These are phyloP conservation scores for Phytopythium mirpurense DNA, from an alignment of 352 stramenopile species.

Conservation along the genomic window DNA sequence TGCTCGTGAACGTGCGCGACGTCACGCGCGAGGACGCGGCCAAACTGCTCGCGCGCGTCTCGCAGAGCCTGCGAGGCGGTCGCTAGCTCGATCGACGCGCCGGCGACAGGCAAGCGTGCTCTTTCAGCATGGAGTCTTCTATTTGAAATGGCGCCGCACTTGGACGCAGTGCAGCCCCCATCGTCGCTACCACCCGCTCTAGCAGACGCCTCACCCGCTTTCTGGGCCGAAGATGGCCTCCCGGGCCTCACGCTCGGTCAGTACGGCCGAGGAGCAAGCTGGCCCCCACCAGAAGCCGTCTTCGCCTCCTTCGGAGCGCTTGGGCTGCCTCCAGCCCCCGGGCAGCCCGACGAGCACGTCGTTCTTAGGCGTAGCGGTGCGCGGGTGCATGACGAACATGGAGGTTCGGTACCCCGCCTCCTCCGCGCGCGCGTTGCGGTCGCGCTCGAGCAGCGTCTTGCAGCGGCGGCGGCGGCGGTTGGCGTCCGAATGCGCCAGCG, in stretches of 20 bases:
- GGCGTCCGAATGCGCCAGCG: conserved; percentile 35
- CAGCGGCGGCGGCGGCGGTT: conserved; percentile 57
- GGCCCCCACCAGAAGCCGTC: not conserved
- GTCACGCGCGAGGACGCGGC: conserved; percentile 31
- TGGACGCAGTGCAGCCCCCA: no score
- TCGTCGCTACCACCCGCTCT: not conserved
- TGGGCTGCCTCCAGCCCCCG: not conserved
- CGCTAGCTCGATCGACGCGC: not conserved
- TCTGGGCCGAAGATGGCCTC: not conserved
- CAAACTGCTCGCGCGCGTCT: conserved; percentile 43
- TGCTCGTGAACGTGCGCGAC: conserved; percentile 46
- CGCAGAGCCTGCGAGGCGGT: not conserved
- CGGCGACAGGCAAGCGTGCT: no score
- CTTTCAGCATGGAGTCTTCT: no score
- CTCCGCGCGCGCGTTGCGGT: conserved; percentile 55
- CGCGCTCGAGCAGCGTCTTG: conserved; percentile 79
- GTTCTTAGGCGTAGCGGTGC: conserved; percentile 74
- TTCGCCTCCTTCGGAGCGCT: not conserved
- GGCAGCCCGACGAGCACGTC: conserved; percentile 74
- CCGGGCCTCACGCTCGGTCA: not conserved
- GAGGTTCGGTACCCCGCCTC: conserved; percentile 59
- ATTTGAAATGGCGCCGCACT: no score
- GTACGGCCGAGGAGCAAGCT: not conserved
- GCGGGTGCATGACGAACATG: conserved; percentile 79
- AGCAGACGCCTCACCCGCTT: not conserved